Evolutionary conservation across 495 filamentous ascomycete genomes (phyloP).

Genomic region (Aspergillus wentii): DNA sequence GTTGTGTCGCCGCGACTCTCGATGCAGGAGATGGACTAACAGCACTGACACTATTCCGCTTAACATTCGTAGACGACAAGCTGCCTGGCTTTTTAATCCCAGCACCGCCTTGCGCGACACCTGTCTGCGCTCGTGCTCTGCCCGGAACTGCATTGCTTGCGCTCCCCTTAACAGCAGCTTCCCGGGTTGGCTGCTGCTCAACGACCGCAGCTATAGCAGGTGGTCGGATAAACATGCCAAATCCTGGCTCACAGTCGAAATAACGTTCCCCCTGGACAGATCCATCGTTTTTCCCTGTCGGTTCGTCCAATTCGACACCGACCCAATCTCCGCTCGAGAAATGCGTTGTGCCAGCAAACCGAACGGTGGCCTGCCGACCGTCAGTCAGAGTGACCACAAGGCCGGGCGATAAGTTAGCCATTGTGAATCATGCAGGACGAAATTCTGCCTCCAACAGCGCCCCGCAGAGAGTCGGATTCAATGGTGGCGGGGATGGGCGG

Average conservation of each 20-base stretch:
- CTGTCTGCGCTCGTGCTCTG: slow-evolving; percentile 30
- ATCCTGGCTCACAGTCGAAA: slow-evolving; percentile 74
- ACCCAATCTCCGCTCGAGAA: slow-evolving; percentile 86
- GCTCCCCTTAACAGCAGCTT: slow-evolving; percentile 16
- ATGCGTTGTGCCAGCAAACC: slow-evolving; percentile 71
- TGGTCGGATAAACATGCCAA: slow-evolving; percentile 87
- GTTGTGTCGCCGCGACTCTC: slow-evolving; percentile 34
- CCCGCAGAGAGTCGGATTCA: slow-evolving; percentile 2
- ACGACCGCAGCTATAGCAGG: slow-evolving; percentile 53
- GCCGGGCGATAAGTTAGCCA: slow-evolving; percentile 40
- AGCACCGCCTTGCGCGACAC: slow-evolving; percentile 20
- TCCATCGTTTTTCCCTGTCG: slow-evolving; percentile 93
- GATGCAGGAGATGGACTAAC: slow-evolving; percentile 61
- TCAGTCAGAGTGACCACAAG: slow-evolving; percentile 67
- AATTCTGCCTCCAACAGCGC: no score
- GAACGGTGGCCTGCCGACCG: slow-evolving; percentile 70
- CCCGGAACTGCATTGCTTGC: slow-evolving; percentile 15
- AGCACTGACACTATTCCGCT: slow-evolving; percentile 63
- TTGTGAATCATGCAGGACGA: slow-evolving; percentile 14
- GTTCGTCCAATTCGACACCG: slow-evolving; percentile 80
- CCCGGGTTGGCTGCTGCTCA: slow-evolving; percentile 44
- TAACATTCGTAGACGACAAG: slow-evolving; percentile 46
- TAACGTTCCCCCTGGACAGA: slow-evolving; percentile 84
- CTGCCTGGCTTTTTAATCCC: slow-evolving; percentile 33
- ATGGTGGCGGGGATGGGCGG: slow-evolving; percentile 4